Conservation (phyloP, 2,329 filamentous ascomycete species). For the Fusarium incarnatum region DNA sequence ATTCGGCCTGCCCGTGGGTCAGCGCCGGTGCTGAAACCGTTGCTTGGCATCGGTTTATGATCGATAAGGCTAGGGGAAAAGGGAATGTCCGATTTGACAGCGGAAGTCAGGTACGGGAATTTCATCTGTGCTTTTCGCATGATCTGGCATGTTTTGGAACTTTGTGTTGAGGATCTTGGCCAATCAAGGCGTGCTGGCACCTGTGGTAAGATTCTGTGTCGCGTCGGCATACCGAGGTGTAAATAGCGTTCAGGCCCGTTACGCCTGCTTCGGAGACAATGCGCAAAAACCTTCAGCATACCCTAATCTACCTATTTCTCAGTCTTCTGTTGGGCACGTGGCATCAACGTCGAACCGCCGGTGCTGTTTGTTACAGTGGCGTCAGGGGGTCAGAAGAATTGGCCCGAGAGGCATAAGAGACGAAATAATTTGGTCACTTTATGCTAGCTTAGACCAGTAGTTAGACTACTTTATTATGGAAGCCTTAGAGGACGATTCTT, state of each 20-base stretch:
- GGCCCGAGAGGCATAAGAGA: no score
- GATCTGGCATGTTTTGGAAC: no score
- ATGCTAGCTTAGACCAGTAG: no score
- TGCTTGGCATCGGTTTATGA: not conserved
- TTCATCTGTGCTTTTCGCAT: not conserved
- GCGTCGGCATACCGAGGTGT: not conserved
- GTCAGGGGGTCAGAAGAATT: no score
- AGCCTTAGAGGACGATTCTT: no score
- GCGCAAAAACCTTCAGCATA: not conserved
- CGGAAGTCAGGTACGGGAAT: not conserved
- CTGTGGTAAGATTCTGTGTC: not conserved
- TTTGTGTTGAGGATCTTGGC: not conserved
- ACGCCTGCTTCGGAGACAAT: not conserved
- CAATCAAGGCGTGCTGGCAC: not conserved
- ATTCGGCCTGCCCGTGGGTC: not conserved
- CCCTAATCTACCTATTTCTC: no score
- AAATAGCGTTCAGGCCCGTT: rapidly evolving
- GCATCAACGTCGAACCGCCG: not conserved
- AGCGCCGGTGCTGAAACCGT: not conserved
- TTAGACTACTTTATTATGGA: no score
- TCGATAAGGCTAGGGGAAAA: not conserved
- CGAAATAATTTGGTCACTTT: no score
- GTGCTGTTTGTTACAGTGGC: not conserved
- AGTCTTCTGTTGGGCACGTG: no score
- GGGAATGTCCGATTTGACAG: not conserved